phyloP scores from a whole-genome alignment of 192 early-diverging fungal species.

The Rhizoclosmatium sp. region DNA sequence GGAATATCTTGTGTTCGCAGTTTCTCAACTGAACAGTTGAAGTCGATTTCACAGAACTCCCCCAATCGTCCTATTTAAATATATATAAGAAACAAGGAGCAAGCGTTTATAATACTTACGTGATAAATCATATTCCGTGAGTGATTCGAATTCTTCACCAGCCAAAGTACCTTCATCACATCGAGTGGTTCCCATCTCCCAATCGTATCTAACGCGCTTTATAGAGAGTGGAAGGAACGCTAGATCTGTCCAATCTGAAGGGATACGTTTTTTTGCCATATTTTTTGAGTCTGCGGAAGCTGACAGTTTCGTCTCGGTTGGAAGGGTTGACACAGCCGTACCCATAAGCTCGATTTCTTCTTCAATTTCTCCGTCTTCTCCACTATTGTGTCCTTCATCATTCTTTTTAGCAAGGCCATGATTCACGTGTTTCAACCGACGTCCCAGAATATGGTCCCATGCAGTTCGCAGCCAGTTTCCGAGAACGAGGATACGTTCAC shows the following conservation, averaged over 20 bases:
- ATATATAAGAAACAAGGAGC: not conserved
- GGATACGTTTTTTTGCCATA: conserved; percentile 19
- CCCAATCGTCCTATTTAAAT: conserved; percentile 21
- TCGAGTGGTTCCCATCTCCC: conserved; percentile 36
- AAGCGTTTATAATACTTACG: conserved; percentile 23
- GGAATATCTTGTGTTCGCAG: conserved; percentile 48
- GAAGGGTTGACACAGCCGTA: not conserved
- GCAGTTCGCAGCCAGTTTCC: conserved; percentile 56
- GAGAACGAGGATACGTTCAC: conserved; percentile 54
- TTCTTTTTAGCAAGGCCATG: not conserved
- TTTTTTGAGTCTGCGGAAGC: not conserved
- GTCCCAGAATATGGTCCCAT: conserved; percentile 50
- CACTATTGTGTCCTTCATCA: not conserved
- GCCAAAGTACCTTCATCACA: conserved; percentile 29
- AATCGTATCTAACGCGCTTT: conserved; percentile 44
- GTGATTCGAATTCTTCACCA: conserved; percentile 36
- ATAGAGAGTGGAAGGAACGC: conserved; percentile 41
- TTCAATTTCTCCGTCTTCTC: not conserved
- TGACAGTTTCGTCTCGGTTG: not conserved
- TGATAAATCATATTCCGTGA: conserved; percentile 33
- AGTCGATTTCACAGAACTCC: conserved; percentile 49
- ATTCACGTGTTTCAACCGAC: conserved; percentile 28
- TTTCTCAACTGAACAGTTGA: conserved; percentile 42
- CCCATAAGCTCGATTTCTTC: conserved; percentile 32
- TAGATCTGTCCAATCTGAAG: conserved; percentile 44